Base-by-base conservation (phyloP, 176 grass and related monocot species). In the Lolium rigidum region DNA sequence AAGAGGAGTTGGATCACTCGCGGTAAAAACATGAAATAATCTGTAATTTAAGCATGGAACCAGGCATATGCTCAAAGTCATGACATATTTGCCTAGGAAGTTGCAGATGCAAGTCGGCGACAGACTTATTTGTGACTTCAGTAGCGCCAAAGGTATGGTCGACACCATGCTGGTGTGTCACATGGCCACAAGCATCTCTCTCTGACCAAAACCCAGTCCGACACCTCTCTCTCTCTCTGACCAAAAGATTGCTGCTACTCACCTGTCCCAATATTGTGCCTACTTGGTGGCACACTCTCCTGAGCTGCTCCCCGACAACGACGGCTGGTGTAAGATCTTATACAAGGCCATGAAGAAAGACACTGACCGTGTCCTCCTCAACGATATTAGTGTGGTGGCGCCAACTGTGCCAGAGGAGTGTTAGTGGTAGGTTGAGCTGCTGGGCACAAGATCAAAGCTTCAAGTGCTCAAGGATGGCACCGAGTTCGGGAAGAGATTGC, bases 171-270 rank as follows among this genome's bases (percentile, higher is more conserved):
- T 84, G 10, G 7, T n/a, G 18, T 76, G 70, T 63, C 84, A 79
- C 64, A 60, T 86, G 2, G 76, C 84, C 38, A 86, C 84, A 37
- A 41, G 51, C 52, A 60, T 86, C 16, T 24, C 71, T 22, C n/a
- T n/a, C n/a, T n/a, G n/a, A 58, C 6, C 17, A 47, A 10, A 47
- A 47, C 7, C 46, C 7, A 44, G 43, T 8, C 43, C 43, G 5
- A 44, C 43, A 1, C 46, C 15, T 22, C 51, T 15, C 7, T 10
- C 35, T 28, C n/a, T n/a, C n/a, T n/a, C n/a, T n/a, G 66, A 69
- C 2, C 0, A 46, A 2, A 69, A 46, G 74, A 69, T 85, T 2
- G 31, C n/a, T 8, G 74, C 83, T 2, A 78, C 28, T 46, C 47
- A 78, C 2, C 14, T 85, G 14, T 85, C 83, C 26, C 47, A 9